Base-by-base conservation (phyloP, 768 basidiomycete species). In the Lactarius akahatsu region DNA sequence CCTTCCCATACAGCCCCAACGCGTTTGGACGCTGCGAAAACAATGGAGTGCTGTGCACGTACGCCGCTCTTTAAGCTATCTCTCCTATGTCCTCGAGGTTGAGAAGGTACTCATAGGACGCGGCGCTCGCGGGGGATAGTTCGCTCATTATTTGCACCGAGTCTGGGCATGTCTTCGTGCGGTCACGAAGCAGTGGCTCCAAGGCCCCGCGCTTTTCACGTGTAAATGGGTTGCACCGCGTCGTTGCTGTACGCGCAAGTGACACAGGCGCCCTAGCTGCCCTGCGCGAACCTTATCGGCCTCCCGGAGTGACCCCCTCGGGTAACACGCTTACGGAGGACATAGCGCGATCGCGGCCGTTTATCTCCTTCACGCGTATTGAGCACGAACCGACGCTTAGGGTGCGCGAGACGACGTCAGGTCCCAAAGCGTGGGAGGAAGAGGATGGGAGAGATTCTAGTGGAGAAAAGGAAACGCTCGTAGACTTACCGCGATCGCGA, bases 141-240 rank as follows among this genome's bases (percentile, higher is more conserved):
- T 85, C 90, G 18, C 85, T 97, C 72, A 89, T 97, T 73, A 83
- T 98, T 56, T 97, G 93, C 77, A 98, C 96, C 1, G 87, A 91
- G 68, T 96, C 96, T 4, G 96, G 96, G 0, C 95, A 98, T 71
- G 95, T 96, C 38, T 98, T 90, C 73, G 82, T 96, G 28, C 89
- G 95, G 28, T 82, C 86, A 23, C 84, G 93, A 32, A 85, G 78
- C 65, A 72, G 45, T 60, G 72, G 71, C 30, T 69, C 52, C 6
- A 89, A 89, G 73, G 74, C 84, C 1, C 84, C 84, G 80, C 94
- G 89, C 77, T 96, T 94, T 74, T 85, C 88, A 66, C 86, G 89
- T 15, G 78, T 97, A 1, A 87, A 90, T 0, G 86, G 86, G 70
- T 78, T 97, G 1, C 96, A 98, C 72, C 87, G 97, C n/a, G 86